Base-by-base conservation (phyloP, 805 yeast genomes). In the Candida orba region DNA sequence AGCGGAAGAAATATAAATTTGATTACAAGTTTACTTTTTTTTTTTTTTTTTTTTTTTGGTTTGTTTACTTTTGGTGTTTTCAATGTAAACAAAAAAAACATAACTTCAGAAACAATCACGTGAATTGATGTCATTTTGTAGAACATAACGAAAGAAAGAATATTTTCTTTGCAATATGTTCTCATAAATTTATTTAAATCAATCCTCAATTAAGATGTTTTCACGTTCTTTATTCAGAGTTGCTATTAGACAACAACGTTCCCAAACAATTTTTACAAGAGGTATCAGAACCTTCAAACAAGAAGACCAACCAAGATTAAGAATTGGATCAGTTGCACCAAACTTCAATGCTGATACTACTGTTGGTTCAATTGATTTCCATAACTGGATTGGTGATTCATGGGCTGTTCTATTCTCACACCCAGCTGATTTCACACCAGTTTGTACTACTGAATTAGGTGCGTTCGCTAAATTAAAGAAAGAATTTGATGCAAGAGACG, bases 371-470 rank as follows among this genome's bases (percentile, higher is more conserved):
- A 78, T 89, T 60, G 78, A 85, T 53, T 89, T 89, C 79, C 95
- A 89, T 70, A 81, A 90, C 49, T 89, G 73, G 73, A 72, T 88
- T 55, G 91, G 91, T 39, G 79, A 84, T 67, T 76, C 81, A 38
- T 89, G 97, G 97, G 80, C 82, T 39, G 81, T 89, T 41, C 72
- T 89, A 59, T 89, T 89, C 70, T 85, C 95, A 23, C 97, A 89
- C 67, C 97, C 97, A 50, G 96, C 89, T 44, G 97, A 89, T 66
- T 90, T 87, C 75, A 89, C 97, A 17, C 97, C 97, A 39, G 96
- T 89, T 44, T 89, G 97, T 68, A 90, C 96, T 59, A 89, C 96
- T 45, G 97, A 89, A 72, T 75, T 89, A 61, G 96, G 96, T 54
- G 96, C 95, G 18, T 90, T 89, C 59, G 89, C 96, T 51, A 76